Conservation (phyloP, 1,284 basidiomycete species). For the Cutaneotrichosporon cavernicola region DNA sequence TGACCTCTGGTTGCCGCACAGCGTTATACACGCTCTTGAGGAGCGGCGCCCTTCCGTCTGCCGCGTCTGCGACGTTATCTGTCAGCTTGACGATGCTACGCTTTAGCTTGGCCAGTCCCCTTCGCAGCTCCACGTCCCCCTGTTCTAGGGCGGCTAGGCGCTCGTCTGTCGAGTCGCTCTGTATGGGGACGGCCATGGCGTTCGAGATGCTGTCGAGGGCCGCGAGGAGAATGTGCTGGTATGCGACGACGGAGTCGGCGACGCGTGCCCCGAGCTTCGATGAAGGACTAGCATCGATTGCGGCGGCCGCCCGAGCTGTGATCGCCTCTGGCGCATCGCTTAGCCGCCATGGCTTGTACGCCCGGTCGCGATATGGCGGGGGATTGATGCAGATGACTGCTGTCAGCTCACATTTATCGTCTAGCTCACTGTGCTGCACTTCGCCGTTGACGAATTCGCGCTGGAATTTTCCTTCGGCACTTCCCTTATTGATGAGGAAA, state of each 20-base stretch:
- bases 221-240: slow-evolving; percentile 48
- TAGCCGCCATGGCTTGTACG: slow-evolving; percentile 49
- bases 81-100: slow-evolving; percentile 5
- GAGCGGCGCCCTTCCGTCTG: slow-evolving; percentile 15
- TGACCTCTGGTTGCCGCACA: not conserved
- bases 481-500: slow-evolving; percentile 52
- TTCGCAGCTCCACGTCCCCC: slow-evolving; percentile 1
- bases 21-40: slow-evolving; percentile 11
- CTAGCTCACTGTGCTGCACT: slow-evolving; percentile 52
- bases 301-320: slow-evolving; percentile 31
- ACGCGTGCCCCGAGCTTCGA: slow-evolving; percentile 39
- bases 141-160: slow-evolving; percentile 8
- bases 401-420: not conserved
- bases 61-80: slow-evolving; percentile 5
- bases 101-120: slow-evolving; percentile 7
- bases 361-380: slow-evolving; percentile 36
- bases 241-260: slow-evolving; percentile 50
- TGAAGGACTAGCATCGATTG: slow-evolving; percentile 11
- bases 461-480: slow-evolving; percentile 48
- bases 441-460: slow-evolving; percentile 54
- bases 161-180: not conserved
- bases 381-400: slow-evolving; percentile 53
- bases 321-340: slow-evolving; percentile 48
- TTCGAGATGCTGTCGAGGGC: slow-evolving; percentile 20
- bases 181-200: not conserved